Conservation (phyloP, 164 flowering plant genomes). For the Tetrastigma voinierianum region DNA sequence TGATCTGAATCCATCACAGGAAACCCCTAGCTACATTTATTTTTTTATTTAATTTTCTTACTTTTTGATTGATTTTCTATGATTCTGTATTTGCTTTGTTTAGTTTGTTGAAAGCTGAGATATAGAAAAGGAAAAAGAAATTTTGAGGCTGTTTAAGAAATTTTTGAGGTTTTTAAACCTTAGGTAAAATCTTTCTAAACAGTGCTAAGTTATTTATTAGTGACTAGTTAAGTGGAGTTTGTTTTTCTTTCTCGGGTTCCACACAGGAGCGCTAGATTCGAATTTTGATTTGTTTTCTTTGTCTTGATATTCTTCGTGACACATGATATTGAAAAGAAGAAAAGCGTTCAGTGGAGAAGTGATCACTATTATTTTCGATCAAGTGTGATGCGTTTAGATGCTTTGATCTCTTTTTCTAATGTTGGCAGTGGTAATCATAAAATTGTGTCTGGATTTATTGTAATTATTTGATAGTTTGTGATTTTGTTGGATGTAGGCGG, state of each 20-base stretch:
- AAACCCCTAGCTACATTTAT: constrained; percentile 15
- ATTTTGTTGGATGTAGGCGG: too few species aligned
- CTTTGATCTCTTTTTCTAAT: not conserved
- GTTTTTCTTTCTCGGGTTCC: not conserved
- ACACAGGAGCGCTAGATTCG: not conserved
- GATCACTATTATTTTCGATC: not conserved
- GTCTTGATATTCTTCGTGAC: not conserved
- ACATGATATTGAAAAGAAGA: too few species aligned
- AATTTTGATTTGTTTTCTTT: not conserved
- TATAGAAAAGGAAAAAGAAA: not conserved
- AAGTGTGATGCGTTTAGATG: not conserved
- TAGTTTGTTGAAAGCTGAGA: not conserved
- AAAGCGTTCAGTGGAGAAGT: too few species aligned
- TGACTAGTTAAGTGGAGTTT: too few species aligned
- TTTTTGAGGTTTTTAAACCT: not conserved
- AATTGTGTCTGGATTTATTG: too few species aligned
- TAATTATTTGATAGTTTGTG: too few species aligned
- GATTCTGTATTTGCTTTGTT: constrained; percentile 1
- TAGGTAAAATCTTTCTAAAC: not conserved
- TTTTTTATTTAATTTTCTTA: not conserved
- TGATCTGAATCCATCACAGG: constrained; percentile 23
- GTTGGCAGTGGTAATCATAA: too few species aligned
- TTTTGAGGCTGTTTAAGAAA: not conserved
- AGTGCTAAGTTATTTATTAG: not conserved
- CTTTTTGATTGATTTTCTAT: not conserved